These are phyloP conservation scores for Hygrophoropsis aurantiaca DNA, from an alignment of 768 basidiomycete species.

Conservation along the genomic window DNA sequence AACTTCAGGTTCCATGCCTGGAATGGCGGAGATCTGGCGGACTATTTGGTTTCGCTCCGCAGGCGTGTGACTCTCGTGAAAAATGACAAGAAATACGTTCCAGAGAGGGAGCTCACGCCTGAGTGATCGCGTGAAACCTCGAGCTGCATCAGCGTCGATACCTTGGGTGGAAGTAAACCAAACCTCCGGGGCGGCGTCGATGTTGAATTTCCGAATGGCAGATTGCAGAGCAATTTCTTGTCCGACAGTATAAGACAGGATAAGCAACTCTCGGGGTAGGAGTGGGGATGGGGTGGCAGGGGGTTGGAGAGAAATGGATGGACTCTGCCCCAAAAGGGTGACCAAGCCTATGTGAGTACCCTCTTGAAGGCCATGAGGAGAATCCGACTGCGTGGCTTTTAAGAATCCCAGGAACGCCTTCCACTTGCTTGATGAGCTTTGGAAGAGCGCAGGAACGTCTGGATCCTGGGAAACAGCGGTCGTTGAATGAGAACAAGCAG, in stretches of 20 bases:
- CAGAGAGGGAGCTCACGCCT: conserved; percentile 31
- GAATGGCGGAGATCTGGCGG: background rate
- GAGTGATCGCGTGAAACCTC: conserved; percentile 31
- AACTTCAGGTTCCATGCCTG: background rate
- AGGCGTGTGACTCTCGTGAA: conserved; percentile 5
- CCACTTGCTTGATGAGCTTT: too few relatives aligned
- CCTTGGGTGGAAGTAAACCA: conserved; percentile 30
- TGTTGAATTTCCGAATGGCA: background rate
- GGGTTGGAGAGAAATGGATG: too few relatives aligned
- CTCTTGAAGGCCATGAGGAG: too few relatives aligned
- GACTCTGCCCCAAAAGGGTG: too few relatives aligned
- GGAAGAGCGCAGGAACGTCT: too few relatives aligned
- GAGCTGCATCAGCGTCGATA: conserved; percentile 26
- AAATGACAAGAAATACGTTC: conserved; percentile 28
- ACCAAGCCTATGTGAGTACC: too few relatives aligned
- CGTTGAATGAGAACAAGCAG: too few relatives aligned
- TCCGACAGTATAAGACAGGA: background rate
- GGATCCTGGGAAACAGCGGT: too few relatives aligned
- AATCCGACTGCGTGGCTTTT: too few relatives aligned
- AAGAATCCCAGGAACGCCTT: too few relatives aligned
- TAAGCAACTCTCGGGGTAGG: too few relatives aligned
- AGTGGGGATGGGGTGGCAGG: too few relatives aligned
- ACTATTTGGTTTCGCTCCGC: background rate
- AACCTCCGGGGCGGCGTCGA: conserved; percentile 13
- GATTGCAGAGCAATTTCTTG: background rate